Evolutionary conservation across 257 asterid genomes (phyloP).

Genomic region (Forsythia viridissima): DNA sequence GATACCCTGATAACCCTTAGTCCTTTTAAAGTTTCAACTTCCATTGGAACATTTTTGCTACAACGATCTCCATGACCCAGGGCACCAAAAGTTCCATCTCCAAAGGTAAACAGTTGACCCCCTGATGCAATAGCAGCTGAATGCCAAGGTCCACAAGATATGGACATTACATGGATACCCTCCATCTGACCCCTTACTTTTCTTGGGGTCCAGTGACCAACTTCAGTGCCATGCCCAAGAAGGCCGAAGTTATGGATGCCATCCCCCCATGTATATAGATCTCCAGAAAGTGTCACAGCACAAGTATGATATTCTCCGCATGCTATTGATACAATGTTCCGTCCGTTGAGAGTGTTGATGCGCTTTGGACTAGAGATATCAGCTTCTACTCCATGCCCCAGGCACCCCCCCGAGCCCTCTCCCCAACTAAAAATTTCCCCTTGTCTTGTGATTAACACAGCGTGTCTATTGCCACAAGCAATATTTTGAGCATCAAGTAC

Average conservation of each 20-base stretch:
- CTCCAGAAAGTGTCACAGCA: conserved; percentile 64
- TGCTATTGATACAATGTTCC: conserved; percentile 46
- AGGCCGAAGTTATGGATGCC: conserved; percentile 59
- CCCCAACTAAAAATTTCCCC: conserved; percentile 79
- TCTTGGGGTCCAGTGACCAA: conserved; percentile 67
- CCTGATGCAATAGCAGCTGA: conserved; percentile 63
- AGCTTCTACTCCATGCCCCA: conserved; percentile 71
- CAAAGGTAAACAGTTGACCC: conserved; percentile 70
- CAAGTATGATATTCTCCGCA: conserved; percentile 82
- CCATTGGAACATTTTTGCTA: conserved; percentile 54
- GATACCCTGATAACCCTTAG: conserved; percentile 43
- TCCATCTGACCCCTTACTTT: conserved; percentile 54
- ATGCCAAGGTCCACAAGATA: conserved; percentile 87
- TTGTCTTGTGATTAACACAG: conserved; percentile 56
- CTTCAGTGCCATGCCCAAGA: conserved; percentile 69
- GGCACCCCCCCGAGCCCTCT: conserved; percentile 61
- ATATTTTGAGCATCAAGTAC: conserved; percentile 51
- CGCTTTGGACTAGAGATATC: conserved; percentile 48
- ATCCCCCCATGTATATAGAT: conserved; percentile 79
- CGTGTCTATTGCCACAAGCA: conserved; percentile 66
- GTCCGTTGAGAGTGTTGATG: conserved; percentile 45
- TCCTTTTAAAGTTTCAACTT: conserved; percentile 62
- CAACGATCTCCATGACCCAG: conserved; percentile 68
- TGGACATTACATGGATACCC: conserved; percentile 43
- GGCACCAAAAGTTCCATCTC: conserved; percentile 84